A percentile compares a stretch with the other conserved stretches of the same genome.
Evolutionary conservation across 2,329 filamentous ascomycete genomes (phyloP).

Genomic region (Sclerotiophoma versabilis): DNA sequence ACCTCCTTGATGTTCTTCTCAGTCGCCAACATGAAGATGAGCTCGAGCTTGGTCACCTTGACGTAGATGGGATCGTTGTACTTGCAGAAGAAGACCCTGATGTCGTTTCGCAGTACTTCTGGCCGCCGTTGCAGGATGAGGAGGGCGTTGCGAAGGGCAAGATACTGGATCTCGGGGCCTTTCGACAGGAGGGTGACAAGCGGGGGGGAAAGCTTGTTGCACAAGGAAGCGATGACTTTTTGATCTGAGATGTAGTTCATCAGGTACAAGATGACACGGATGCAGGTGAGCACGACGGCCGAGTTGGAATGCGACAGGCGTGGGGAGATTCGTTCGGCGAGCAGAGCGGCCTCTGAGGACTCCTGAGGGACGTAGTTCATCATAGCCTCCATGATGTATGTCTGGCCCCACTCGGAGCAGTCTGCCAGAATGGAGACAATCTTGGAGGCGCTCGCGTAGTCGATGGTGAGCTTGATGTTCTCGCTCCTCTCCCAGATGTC

Average conservation of each 20-base stretch:
- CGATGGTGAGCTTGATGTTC: constrained; percentile 96
- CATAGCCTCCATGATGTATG: constrained; percentile 94
- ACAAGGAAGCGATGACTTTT: constrained; percentile 84
- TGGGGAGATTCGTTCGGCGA: constrained; percentile 94
- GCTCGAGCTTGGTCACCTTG: constrained; percentile 97
- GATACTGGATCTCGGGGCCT: constrained; percentile 96
- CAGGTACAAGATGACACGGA: constrained; percentile 93
- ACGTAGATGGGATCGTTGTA: constrained; percentile 99
- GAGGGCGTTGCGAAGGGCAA: constrained; percentile 90
- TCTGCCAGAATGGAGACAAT: constrained; percentile 96
- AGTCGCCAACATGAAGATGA: constrained; percentile 98
- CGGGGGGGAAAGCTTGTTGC: constrained; percentile 91
- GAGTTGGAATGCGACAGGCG: constrained; percentile 97
- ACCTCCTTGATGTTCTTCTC: constrained; percentile 97
- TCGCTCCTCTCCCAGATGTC: constrained; percentile 99
- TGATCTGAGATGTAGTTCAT: constrained; percentile 98
- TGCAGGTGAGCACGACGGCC: constrained; percentile 93
- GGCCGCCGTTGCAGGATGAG: constrained; percentile 91
- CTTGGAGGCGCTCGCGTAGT: constrained; percentile 96
- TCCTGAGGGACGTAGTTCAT: constrained; percentile 98
- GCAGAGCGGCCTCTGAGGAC: constrained; percentile 80
- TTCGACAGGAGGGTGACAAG: constrained; percentile 95
- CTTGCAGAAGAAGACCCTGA: constrained; percentile 99
- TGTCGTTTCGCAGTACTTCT: constrained; percentile 94
- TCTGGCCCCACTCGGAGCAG: constrained; percentile 99